Evolutionary conservation across 805 yeast genomes (phyloP), one percentile per base, ranked within the genome.

Genomic region (Candida ovalis): DNA sequence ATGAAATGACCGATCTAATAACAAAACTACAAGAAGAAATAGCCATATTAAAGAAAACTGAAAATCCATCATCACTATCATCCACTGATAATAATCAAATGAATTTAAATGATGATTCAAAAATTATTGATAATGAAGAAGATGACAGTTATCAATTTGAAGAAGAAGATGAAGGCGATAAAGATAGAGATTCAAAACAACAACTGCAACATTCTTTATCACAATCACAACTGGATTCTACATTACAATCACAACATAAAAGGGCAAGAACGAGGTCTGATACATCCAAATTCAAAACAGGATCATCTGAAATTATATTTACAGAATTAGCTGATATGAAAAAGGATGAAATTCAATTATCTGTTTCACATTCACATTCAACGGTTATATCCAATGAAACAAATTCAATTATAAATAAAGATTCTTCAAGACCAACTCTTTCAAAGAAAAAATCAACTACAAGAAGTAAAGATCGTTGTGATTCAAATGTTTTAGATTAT

Each of bases 1-100:
- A 48, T 22, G 62, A 55, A 15, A 48, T 62, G 56, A 32, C 39
- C 10, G 45, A 50, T 5, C 50, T 52, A 6, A 58, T 60, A n/a
- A 40, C 42, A 3, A 25, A 39, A 5, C 45, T 60, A 25, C 45
- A 51, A 42, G 21, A 28, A 2, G 57, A 60, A 27, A 22, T 57
- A 9, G 44, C 27, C 3, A 25, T 13, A 15, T 33, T 44, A 18
- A 45, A 42, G 25, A 23, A 40, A 19, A 5, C 27, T 10, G 36
- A 30, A 18, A n/a, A 18, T 6, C 35, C 17, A 8, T 13, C 6
- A n/a, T n/a, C n/a, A n/a, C n/a, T n/a, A n/a, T n/a, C n/a, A n/a
- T n/a, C n/a, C n/a, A n/a, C n/a, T n/a, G n/a, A n/a, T n/a, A n/a
- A n/a, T n/a, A n/a, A n/a, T n/a, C n/a, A n/a, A n/a, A n/a, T n/a